A percentile compares a stretch with the other conserved stretches of the same genome.
Evolutionary conservation across 2,329 filamentous ascomycete genomes (phyloP).

Genomic region (Hortaea werneckii): DNA sequence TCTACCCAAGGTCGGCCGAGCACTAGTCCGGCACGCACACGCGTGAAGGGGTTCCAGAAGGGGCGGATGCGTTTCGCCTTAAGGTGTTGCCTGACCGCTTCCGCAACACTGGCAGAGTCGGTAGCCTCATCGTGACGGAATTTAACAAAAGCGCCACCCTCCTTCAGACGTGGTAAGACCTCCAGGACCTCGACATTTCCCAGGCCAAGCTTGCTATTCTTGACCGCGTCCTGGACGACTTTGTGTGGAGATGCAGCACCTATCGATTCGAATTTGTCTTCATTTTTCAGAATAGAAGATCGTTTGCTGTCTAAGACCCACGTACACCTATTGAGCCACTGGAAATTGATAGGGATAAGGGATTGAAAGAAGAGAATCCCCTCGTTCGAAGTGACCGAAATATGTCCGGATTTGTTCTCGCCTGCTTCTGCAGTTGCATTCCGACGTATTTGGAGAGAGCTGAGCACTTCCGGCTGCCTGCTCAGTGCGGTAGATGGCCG

Average conservation of each 20-base stretch:
- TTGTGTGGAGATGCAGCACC: conserved; percentile 45
- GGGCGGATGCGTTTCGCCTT: conserved; percentile 64
- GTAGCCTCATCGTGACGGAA: conserved; percentile 49
- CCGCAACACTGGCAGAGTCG: conserved; percentile 47
- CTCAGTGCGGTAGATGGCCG: not conserved
- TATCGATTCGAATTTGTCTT: conserved; percentile 12
- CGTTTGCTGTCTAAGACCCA: conserved; percentile 29
- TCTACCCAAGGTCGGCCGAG: conserved; percentile 86
- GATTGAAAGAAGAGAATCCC: conserved; percentile 86
- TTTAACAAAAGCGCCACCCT: conserved; percentile 90
- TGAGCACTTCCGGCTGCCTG: not conserved
- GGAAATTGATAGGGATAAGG: conserved; percentile 71
- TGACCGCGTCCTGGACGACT: conserved; percentile 38
- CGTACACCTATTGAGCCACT: conserved; percentile 49
- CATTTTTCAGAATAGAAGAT: conserved; percentile 4
- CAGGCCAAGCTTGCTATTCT: conserved; percentile 17
- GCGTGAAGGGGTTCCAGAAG: conserved; percentile 78
- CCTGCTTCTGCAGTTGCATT: conserved; percentile 34
- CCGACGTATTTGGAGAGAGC: not conserved
- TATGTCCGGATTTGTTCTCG: conserved; percentile 68
- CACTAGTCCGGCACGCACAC: conserved; percentile 63
- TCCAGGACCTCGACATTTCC: conserved; percentile 58
- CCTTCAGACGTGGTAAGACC: conserved; percentile 74
- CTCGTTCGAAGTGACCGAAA: conserved; percentile 64
- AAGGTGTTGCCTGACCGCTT: conserved; percentile 52